phyloP scores from a whole-genome alignment of 345 rosid species.

The Barbarea vulgaris region DNA sequence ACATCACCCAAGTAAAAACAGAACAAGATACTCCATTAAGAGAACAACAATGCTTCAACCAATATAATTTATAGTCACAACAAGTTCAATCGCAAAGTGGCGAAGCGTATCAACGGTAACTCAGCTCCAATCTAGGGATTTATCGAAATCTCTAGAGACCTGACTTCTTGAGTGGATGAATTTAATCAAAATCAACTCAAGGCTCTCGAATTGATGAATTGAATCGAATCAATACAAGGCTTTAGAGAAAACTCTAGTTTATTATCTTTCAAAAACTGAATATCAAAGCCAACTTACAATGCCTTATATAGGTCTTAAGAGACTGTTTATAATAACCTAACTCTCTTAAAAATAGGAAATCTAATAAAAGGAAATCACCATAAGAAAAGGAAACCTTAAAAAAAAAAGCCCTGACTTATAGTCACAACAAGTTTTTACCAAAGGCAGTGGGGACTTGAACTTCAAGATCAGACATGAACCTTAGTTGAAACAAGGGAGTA shows the following conservation, averaged over 20 bases:
- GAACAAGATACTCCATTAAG: constrained; percentile 9
- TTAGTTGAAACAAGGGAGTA: constrained; percentile 37
- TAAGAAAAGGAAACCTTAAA: too few relatives aligned
- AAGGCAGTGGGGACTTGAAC: constrained; percentile 47
- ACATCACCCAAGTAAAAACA: neutral
- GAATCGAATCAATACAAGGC: too few relatives aligned
- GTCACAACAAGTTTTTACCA: too few relatives aligned
- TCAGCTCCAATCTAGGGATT: neutral
- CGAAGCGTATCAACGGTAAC: neutral
- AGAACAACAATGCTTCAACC: neutral
- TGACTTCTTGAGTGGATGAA: neutral
- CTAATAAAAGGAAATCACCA: too few relatives aligned
- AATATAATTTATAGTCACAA: neutral
- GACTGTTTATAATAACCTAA: too few relatives aligned
- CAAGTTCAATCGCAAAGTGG: neutral
- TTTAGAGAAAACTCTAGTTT: too few relatives aligned
- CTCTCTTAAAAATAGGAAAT: too few relatives aligned
- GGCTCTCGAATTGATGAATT: too few relatives aligned
- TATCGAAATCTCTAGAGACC: neutral
- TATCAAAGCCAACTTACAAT: too few relatives aligned
- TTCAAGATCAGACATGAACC: constrained; percentile 55
- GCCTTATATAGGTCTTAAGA: too few relatives aligned
- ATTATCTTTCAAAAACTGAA: too few relatives aligned
- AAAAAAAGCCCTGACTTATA: too few relatives aligned
- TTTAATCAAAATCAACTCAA: neutral